phyloP scores from a whole-genome alignment of 192 early-diverging fungal genomes.

The Backusella australiensis region DNA sequence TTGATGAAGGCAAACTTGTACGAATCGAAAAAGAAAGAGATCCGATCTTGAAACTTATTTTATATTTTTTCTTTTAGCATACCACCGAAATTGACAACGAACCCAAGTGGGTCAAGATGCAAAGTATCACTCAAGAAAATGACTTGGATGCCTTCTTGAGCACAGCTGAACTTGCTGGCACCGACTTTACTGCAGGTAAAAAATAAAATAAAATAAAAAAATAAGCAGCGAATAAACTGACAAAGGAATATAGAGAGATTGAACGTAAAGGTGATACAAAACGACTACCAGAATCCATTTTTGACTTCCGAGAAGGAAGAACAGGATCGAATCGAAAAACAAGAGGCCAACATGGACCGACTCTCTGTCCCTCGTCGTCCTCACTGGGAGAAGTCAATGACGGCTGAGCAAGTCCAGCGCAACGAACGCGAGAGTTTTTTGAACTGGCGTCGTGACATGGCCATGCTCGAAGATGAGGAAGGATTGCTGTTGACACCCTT shows the following conservation, averaged over 20 bases:
- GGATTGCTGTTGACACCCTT: conserved; percentile 95
- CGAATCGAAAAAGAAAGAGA: not conserved
- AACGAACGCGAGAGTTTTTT: conserved; percentile 87
- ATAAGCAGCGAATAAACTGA: conserved; percentile 1
- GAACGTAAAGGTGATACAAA: conserved; percentile 82
- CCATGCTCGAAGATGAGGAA: conserved; percentile 89
- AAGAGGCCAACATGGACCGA: conserved; percentile 69
- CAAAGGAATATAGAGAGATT: conserved; percentile 52
- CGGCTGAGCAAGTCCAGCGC: conserved; percentile 75
- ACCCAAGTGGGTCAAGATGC: conserved; percentile 81
- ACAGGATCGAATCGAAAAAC: conserved; percentile 67
- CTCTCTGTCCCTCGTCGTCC: conserved; percentile 89
- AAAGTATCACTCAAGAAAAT: conserved; percentile 95
- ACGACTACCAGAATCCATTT: conserved; percentile 77
- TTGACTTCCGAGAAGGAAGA: conserved; percentile 81
- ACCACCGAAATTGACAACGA: conserved; percentile 85
- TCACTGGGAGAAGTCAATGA: conserved; percentile 83
- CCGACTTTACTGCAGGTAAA: conserved; percentile 84
- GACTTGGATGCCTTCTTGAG: conserved; percentile 96
- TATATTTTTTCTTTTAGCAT: conserved; percentile 47
- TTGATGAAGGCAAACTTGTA: conserved; percentile 39
- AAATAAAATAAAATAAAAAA: conserved; percentile 12
- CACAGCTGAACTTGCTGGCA: conserved; percentile 93
- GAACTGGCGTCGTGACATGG: conserved; percentile 87
- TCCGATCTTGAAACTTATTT: not conserved